Conservation (phyloP, 2,329 filamentous ascomycete species). For the Talaromyces verruculosus region DNA sequence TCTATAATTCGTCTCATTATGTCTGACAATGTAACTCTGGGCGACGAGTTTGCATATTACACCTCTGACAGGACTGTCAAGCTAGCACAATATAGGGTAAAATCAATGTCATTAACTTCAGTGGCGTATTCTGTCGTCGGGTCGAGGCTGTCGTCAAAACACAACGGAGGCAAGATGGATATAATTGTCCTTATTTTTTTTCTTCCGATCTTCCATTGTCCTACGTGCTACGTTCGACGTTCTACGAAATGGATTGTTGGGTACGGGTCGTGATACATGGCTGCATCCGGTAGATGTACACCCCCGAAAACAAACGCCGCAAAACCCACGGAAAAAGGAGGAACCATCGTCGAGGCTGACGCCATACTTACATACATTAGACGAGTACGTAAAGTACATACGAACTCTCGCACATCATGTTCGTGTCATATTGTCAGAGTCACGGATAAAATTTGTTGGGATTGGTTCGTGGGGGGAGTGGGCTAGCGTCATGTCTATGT, state of each 20-base stretch:
- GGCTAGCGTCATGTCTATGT: neutral
- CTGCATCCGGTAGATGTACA: neutral
- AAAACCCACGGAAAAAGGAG: neutral
- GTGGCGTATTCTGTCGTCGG: neutral
- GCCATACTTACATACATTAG: neutral
- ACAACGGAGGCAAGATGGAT: neutral
- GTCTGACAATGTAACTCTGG: slow-evolving; percentile 2
- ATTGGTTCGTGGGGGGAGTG: neutral
- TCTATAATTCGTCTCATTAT: neutral
- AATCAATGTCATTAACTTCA: neutral
- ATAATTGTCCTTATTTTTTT: neutral
- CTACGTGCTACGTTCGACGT: neutral
- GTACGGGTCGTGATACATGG: neutral
- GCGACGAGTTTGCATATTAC: neutral
- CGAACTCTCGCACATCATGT: neutral
- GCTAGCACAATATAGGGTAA: neutral
- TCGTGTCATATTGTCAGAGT: neutral
- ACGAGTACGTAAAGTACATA: slow-evolving; percentile 3
- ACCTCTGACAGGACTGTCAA: neutral
- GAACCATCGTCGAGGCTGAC: slow-evolving; percentile 1
- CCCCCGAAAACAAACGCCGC: neutral
- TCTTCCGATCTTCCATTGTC: neutral
- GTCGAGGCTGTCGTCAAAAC: neutral
- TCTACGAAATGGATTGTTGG: neutral
- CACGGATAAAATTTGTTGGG: neutral